Evolutionary conservation across 2,329 filamentous ascomycete species (phyloP).

Genomic region (Cordyceps farinosa): DNA sequence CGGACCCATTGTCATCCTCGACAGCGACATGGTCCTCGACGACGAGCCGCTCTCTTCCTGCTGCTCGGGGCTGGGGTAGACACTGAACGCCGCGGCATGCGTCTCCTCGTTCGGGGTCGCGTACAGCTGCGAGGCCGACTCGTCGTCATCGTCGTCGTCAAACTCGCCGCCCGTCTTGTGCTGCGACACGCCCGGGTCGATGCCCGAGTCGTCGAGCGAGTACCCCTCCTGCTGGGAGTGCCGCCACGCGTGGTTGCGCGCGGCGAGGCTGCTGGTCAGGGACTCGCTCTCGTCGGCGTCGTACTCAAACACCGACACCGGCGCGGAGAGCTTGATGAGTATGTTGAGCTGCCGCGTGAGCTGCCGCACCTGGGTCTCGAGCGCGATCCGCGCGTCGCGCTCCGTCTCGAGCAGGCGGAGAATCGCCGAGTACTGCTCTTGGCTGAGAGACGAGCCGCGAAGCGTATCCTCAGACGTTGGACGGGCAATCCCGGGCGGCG

Average conservation of each 20-base stretch:
- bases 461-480: slow-evolving; percentile 33
- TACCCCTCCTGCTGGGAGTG: neutral
- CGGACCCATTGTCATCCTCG: slow-evolving; percentile 51
- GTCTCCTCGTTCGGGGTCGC: slow-evolving; percentile 50
- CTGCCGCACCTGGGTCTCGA: slow-evolving; percentile 55
- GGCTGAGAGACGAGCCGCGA: slow-evolving; percentile 30
- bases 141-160: slow-evolving; percentile 31
- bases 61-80: slow-evolving; percentile 39
- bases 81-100: slow-evolving; percentile 22
- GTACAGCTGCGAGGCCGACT: slow-evolving; percentile 46
- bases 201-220: slow-evolving; percentile 10
- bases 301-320: slow-evolving; percentile 40
- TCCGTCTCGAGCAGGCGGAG: slow-evolving; percentile 54
- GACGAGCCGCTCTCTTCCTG: slow-evolving; percentile 40
- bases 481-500: slow-evolving; percentile 22
- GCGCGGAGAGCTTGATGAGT: slow-evolving; percentile 20
- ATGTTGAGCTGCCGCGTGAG: slow-evolving; percentile 49
- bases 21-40: slow-evolving; percentile 61
- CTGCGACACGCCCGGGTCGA: slow-evolving; percentile 19
- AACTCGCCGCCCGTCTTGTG: slow-evolving; percentile 26
- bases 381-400: slow-evolving; percentile 50
- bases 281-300: slow-evolving; percentile 33
- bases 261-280: neutral
- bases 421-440: slow-evolving; percentile 49
- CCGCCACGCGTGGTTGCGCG: slow-evolving; percentile 16